A percentile compares a stretch with the other conserved stretches of the same genome.
phyloP scores from a whole-genome alignment of 2,329 filamentous ascomycete species.

The Bipolaris bicolor region DNA sequence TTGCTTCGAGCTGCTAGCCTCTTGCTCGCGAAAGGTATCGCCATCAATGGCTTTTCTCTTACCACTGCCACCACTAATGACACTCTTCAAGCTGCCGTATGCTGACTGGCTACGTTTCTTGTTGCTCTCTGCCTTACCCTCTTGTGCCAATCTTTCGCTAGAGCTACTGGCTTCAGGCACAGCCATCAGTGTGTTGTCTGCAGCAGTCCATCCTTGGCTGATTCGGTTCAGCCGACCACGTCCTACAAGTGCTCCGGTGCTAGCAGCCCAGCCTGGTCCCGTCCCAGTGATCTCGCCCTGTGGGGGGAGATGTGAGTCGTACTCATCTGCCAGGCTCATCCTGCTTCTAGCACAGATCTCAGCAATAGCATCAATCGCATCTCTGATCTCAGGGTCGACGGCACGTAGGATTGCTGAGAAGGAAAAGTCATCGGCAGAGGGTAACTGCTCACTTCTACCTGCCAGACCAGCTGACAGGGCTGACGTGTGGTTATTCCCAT shows the following conservation, averaged over 20 bases:
- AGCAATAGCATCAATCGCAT: conserved; percentile 66
- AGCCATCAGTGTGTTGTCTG: conserved; percentile 52
- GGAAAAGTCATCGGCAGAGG: conserved; percentile 60
- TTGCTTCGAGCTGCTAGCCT: conserved; percentile 19
- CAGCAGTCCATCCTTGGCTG: conserved; percentile 43
- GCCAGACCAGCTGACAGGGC: conserved; percentile 41
- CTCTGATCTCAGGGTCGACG: conserved; percentile 64
- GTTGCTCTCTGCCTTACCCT: conserved; percentile 28
- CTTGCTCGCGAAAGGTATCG: conserved; percentile 28
- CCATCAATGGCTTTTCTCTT: conserved; percentile 35
- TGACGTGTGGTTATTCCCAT: conserved; percentile 32
- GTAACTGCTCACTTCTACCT: conserved; percentile 42
- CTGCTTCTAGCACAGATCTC: conserved; percentile 67
- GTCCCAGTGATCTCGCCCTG: conserved; percentile 60
- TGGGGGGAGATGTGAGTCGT: conserved; percentile 66
- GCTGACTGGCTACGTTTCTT: conserved; percentile 46
- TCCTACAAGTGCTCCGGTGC: conserved; percentile 38
- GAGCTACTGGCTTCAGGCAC: conserved; percentile 57
- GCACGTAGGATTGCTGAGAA: conserved; percentile 63
- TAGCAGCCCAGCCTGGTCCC: conserved; percentile 36
- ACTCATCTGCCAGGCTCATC: conserved; percentile 67
- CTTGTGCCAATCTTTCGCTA: conserved; percentile 50
- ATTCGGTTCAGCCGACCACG: conserved; percentile 40
- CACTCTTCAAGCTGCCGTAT: conserved; percentile 48
- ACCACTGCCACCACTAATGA: conserved; percentile 45